Percentiles rank a stretch among this genome's conserved stretches.
phyloP scores from a whole-genome alignment of 495 filamentous ascomycete genomes.

The Trichocladium antarcticum region DNA sequence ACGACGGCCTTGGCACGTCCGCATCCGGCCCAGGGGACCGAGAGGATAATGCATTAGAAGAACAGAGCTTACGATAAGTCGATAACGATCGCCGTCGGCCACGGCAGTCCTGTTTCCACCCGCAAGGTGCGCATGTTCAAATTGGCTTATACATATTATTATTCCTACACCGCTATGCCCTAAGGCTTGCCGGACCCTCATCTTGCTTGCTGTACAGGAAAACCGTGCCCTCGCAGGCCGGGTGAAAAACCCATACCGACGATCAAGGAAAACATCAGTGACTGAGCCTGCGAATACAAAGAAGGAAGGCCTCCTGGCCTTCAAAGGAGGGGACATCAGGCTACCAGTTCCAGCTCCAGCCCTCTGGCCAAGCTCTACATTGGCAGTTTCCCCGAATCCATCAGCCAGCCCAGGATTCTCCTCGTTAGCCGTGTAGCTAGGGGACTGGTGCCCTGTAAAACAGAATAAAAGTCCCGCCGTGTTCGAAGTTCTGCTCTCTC shows the following conservation, averaged over 20 bases:
- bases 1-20: too few relatives aligned
- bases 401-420: slow-evolving; percentile 4
- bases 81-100: too few relatives aligned
- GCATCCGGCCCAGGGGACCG: too few relatives aligned
- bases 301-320: slow-evolving; percentile 3
- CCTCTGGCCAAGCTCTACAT: slow-evolving; percentile 3
- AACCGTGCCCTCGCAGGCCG: slow-evolving; percentile 5
- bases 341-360: slow-evolving; percentile 2
- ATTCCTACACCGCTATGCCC: slow-evolving; percentile 1
- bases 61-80: too few relatives aligned
- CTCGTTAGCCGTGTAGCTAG: slow-evolving; percentile 6
- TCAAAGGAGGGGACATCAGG: slow-evolving; percentile 2
- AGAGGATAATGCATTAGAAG: too few relatives aligned
- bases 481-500: slow-evolving; percentile 1
- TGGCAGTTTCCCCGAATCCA: slow-evolving; percentile 2
- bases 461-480: slow-evolving; percentile 6
- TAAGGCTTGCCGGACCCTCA: neutral
- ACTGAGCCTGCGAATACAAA: slow-evolving; percentile 4
- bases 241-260: slow-evolving; percentile 4
- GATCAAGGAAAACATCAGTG: slow-evolving; percentile 2
- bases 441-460: slow-evolving; percentile 1
- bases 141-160: neutral
- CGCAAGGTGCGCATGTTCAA: too few relatives aligned
- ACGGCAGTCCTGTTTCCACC: too few relatives aligned
- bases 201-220: slow-evolving; percentile 1